Percentiles rank a stretch among this genome's conserved stretches.
These are phyloP conservation scores for Candida nemodendra DNA, from an alignment of 805 yeast genomes.

Conservation along the genomic window DNA sequence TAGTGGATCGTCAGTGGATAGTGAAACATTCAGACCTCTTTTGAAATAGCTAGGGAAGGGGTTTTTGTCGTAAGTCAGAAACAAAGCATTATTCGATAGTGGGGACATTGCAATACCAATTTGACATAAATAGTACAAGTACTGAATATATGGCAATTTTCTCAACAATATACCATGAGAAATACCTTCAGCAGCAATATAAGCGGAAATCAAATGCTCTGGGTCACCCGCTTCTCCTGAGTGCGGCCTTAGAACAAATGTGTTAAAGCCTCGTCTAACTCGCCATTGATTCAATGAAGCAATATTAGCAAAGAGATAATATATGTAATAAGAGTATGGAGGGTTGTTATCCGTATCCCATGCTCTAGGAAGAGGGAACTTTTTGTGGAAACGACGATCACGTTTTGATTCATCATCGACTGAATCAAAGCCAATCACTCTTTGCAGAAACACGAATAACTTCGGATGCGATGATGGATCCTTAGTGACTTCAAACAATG, in stretches of 20 bases:
- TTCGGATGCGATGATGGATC: constrained; percentile 91
- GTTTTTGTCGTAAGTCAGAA: constrained; percentile 93
- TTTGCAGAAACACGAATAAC: constrained; percentile 78
- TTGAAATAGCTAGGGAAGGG: constrained; percentile 91
- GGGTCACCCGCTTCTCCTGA: constrained; percentile 99
- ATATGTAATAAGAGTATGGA: constrained; percentile 94
- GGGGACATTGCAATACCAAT: constrained; percentile 99
- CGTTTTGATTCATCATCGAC: constrained; percentile 97
- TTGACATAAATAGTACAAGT: constrained; percentile 89
- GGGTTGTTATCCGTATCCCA: constrained; percentile 86
- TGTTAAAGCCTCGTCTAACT: constrained; percentile 68
- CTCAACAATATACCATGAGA: constrained; percentile 93
- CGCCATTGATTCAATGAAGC: constrained; percentile 87
- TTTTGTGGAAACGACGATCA: constrained; percentile 78
- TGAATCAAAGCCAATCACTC: constrained; percentile 97
- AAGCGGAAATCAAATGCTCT: constrained; percentile 90
- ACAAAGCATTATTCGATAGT: constrained; percentile 91
- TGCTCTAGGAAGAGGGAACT: constrained; percentile 78
- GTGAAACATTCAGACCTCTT: constrained; percentile 89
- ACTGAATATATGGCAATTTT: constrained; percentile 93
- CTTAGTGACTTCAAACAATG: constrained; percentile 84
- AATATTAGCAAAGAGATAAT: constrained; percentile 83
- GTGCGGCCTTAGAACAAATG: constrained; percentile 95
- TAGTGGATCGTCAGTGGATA: constrained; percentile 96
- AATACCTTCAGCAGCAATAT: constrained; percentile 84